Conservation (phyloP, 2,329 filamentous ascomycete genomes). For the Monosporascus sp. region DNA sequence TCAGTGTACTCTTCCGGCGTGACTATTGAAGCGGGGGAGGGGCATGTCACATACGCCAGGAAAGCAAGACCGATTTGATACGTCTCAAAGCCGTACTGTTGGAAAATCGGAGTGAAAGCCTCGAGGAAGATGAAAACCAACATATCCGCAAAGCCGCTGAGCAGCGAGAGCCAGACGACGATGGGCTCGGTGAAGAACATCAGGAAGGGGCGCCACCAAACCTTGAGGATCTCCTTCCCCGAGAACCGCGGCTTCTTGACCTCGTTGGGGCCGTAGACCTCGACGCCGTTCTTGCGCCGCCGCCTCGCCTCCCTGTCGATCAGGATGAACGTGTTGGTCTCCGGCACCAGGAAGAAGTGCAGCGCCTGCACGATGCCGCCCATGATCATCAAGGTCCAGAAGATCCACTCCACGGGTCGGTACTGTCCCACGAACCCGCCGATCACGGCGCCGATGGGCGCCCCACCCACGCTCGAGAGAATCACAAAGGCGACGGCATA, state of each 20-base stretch:
- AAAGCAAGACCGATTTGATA: slow-evolving; percentile 33
- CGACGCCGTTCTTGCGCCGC: slow-evolving; percentile 52
- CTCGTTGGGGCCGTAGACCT: slow-evolving; percentile 66
- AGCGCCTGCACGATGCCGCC: slow-evolving; percentile 62
- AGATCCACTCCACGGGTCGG: slow-evolving; percentile 66
- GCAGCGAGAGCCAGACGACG: slow-evolving; percentile 62
- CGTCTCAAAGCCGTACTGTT: slow-evolving; percentile 56
- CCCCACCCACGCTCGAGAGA: slow-evolving; percentile 71
- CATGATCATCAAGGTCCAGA: slow-evolving; percentile 78
- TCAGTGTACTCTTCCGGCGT: too few species aligned
- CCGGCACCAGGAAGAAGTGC: slow-evolving; percentile 64
- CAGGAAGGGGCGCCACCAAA: slow-evolving; percentile 61
- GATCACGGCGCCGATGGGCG: slow-evolving; percentile 67
- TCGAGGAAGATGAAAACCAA: slow-evolving; percentile 76
- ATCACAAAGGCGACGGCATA: slow-evolving; percentile 69
- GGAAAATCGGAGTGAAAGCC: slow-evolving; percentile 64
- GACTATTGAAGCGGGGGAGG: too few species aligned
- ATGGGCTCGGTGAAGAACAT: slow-evolving; percentile 74
- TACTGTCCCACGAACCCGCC: slow-evolving; percentile 66
- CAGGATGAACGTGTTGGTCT: slow-evolving; percentile 68
- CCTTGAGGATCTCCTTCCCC: slow-evolving; percentile 47
- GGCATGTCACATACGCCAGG: too few species aligned
- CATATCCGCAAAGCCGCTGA: slow-evolving; percentile 68
- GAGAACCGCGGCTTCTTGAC: slow-evolving; percentile 46
- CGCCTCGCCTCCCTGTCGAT: slow-evolving; percentile 73